phyloP scores from a whole-genome alignment of 2,329 filamentous ascomycete species.

The Dichotomopilus funicola region DNA sequence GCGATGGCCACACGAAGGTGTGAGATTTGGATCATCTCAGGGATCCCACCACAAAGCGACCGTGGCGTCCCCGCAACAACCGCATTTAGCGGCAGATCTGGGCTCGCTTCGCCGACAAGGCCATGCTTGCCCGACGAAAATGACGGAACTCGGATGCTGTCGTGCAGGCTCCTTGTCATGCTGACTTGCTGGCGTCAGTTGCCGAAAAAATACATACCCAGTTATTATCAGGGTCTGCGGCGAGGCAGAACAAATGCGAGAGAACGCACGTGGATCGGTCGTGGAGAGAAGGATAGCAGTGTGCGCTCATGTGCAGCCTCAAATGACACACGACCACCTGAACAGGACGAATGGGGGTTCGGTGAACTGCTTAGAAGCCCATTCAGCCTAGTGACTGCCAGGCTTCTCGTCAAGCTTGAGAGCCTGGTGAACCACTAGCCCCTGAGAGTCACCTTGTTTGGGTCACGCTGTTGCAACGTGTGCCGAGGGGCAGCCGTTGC shows the following conservation, averaged over 20 bases:
- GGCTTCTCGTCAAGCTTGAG: too few species aligned
- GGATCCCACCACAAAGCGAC: conserved; percentile 5
- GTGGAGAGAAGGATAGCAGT: too few species aligned
- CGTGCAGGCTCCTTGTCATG: not conserved
- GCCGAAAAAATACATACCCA: too few species aligned
- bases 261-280: too few species aligned
- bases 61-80: not conserved
- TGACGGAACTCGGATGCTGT: not conserved
- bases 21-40: conserved; percentile 19
- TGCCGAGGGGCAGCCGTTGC: not conserved
- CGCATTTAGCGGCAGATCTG: conserved; percentile 6
- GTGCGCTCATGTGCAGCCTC: too few species aligned
- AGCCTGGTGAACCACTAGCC: too few species aligned
- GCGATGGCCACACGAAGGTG: not conserved
- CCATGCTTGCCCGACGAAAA: not conserved
- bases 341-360: too few species aligned
- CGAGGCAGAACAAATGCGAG: too few species aligned
- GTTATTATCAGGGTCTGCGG: too few species aligned
- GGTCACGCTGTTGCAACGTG: conserved; percentile 9
- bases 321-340: too few species aligned
- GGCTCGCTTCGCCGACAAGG: not conserved
- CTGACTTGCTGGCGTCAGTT: not conserved
- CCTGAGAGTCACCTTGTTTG: not conserved
- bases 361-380: too few species aligned
- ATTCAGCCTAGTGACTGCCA: too few species aligned